Base-by-base conservation (phyloP, 1,284 basidiomycete genomes). In the Cryptococcus hybrid region DNA sequence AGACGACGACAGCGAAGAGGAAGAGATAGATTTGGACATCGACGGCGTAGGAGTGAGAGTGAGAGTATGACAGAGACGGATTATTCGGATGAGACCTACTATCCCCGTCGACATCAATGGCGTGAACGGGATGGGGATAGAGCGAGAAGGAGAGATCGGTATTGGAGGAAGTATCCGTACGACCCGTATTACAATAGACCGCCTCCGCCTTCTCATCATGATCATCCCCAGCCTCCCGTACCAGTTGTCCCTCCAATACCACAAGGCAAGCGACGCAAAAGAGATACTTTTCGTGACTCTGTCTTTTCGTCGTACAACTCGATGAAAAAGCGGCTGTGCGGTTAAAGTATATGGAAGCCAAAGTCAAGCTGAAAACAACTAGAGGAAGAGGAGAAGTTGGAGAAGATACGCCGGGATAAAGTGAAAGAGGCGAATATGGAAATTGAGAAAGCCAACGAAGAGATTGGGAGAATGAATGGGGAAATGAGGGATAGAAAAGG, bases 41-140 rank as follows among this genome's bases (percentile, higher is more conserved):
- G 9, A 45, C 49, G n/a, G 60, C 37, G 47, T 55, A 54, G 11
- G 63, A 50, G 37, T 56, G 51, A 36, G 69, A 34, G 71, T 15
- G 73, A 74, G 12, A 72, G 72, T 18, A 68, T 68, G 5, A 74
- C 76, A 42, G 69, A 72, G 36, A 73, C 71, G 11, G 71, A 72
- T 43, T 45, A 55, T 18, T 55, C 56, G 15, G 55, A 55, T 46
- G 55, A 55, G 24, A 47, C 46, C 6, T 52, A 54, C 34, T 46
- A 42, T 42, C 50, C 49, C 5, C 34, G 52, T 38, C 38, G 39
- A 15, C 12, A 51, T 37, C 34, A 52, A 35, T 37, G 34, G 18
- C 36, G 44, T 37, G 44, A 52, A 49, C 39, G 51, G 18, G 44
- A 52, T 6, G 11, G 30, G 40, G 51, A 54, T 30, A 50, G 40